Conservation (phyloP, 345 rosid genomes). For the Ceriops decandra region DNA sequence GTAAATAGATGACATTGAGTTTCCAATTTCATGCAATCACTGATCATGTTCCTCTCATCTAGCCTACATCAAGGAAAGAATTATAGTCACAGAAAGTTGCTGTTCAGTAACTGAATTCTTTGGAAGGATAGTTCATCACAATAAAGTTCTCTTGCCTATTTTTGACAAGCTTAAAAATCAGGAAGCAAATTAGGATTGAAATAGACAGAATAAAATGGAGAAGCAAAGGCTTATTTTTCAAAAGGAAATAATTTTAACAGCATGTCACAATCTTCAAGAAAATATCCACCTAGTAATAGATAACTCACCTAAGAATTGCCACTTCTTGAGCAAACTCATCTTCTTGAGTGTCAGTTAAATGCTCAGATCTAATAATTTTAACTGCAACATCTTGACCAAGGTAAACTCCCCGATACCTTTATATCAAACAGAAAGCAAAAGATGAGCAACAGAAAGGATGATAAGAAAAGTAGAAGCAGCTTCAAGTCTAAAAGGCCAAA, state of each 20-base stretch:
- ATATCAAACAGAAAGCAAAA: slow-evolving; percentile 15
- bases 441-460: slow-evolving; percentile 3
- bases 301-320: slow-evolving; percentile 55
- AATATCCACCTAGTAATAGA: neutral
- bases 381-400: slow-evolving; percentile 72
- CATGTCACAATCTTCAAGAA: neutral
- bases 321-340: slow-evolving; percentile 68
- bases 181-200: neutral
- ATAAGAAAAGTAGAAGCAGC: neutral
- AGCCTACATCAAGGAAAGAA: neutral
- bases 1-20: neutral
- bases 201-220: neutral
- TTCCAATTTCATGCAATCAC: neutral
- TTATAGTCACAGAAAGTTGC: neutral
- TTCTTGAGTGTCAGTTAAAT: slow-evolving; percentile 45
- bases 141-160: neutral
- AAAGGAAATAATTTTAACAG: neutral
- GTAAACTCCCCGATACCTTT: slow-evolving; percentile 58
- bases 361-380: slow-evolving; percentile 61
- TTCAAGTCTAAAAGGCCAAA: slow-evolving; percentile 12
- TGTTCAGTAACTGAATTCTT: slow-evolving; percentile 1
- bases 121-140: neutral
- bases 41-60: neutral
- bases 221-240: neutral
- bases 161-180: neutral